phyloP scores from a whole-genome alignment of 139 green algal species.

The Yamagishiella unicocca region DNA sequence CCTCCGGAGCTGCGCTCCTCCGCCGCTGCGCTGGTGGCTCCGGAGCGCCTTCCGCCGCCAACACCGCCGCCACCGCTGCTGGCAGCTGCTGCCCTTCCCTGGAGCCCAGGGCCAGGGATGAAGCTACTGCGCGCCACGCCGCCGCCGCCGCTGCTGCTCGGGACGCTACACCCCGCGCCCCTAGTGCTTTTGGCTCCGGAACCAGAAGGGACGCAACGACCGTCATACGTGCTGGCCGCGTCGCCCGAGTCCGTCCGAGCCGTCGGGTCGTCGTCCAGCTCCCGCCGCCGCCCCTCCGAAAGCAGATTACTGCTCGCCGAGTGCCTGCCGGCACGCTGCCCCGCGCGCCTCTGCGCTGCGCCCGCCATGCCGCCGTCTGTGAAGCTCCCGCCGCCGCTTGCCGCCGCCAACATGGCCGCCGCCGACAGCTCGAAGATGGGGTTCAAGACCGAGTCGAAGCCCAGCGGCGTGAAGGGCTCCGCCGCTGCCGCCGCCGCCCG shows the following conservation, averaged over 20 bases:
- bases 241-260: no score
- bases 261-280: no score
- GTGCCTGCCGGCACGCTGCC: not conserved
- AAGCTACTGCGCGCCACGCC: no score
- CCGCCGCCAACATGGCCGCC: not conserved
- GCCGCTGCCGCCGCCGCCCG: slow-evolving; percentile 3
- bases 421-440: not conserved
- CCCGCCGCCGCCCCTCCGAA: no score
- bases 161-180: no score
- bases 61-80: not conserved
- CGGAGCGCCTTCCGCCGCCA: not conserved
- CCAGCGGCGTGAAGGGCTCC: not conserved
- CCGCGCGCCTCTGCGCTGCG: not conserved
- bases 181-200: no score
- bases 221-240: no score
- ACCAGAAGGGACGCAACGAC: no score
- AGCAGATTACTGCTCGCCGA: no score
- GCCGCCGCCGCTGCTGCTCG: no score
- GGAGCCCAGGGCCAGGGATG: no score
- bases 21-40: not conserved
- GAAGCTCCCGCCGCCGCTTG: not conserved
- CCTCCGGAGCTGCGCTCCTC: no score
- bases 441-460: not conserved
- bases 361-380: not conserved
- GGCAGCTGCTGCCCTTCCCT: not conserved